Evolutionary conservation across 176 grass and related monocot genomes (phyloP).

Genomic region (Triticum timopheevii): DNA sequence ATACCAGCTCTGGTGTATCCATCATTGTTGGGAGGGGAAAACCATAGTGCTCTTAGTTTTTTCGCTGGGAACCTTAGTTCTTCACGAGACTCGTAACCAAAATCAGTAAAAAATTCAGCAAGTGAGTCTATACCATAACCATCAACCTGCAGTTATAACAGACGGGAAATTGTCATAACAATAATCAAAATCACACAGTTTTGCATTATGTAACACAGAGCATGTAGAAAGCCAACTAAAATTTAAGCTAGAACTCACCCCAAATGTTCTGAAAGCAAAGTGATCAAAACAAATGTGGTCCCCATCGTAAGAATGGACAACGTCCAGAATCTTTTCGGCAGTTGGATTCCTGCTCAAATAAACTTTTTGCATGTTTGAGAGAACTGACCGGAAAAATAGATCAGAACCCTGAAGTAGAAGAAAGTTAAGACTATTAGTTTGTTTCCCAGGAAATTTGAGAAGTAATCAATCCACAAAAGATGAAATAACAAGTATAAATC

Average conservation of each 20-base stretch:
- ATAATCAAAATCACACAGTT: neutral
- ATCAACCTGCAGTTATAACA: constrained; percentile 64
- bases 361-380: constrained; percentile 82
- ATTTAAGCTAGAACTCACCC: constrained; percentile 42
- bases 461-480: neutral
- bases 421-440: neutral
- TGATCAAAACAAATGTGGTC: constrained; percentile 88
- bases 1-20: constrained; percentile 53
- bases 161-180: constrained; percentile 5
- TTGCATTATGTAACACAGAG: neutral
- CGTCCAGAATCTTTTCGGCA: constrained; percentile 74
- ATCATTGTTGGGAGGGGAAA: constrained; percentile 67
- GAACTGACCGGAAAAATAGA: constrained; percentile 66
- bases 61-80: constrained; percentile 93
- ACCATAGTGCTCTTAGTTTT: constrained; percentile 93
- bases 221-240: constrained; percentile 5
- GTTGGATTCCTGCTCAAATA: constrained; percentile 87
- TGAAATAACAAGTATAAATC: neutral
- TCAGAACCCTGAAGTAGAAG: constrained; percentile 71
- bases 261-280: constrained; percentile 95
- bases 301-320: constrained; percentile 73
- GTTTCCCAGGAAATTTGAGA: neutral
- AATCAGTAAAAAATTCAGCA: constrained; percentile 80
- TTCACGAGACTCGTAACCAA: constrained; percentile 74
- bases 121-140: constrained; percentile 93